A percentile compares a stretch with the other conserved stretches of the same genome.
phyloP scores from a whole-genome alignment of 2,329 filamentous ascomycete genomes.

The Aspergillus chevalieri region DNA sequence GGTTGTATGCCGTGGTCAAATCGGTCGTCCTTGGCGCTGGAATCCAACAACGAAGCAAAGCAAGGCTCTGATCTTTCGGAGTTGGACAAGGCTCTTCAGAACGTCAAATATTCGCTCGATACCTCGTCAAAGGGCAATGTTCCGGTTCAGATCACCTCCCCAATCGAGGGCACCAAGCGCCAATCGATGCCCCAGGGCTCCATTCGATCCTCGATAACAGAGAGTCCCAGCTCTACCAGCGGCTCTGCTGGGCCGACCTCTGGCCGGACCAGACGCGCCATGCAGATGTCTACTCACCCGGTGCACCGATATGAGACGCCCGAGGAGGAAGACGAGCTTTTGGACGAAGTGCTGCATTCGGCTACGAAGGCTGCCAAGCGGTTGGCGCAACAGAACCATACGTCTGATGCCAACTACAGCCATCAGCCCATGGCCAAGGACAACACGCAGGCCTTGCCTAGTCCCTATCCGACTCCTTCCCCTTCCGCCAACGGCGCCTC shows the following conservation, averaged over 20 bases:
- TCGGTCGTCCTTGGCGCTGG: slow-evolving; percentile 74
- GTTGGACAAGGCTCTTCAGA: slow-evolving; percentile 56
- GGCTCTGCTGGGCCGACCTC: slow-evolving; percentile 54
- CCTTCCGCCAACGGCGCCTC: slow-evolving; percentile 73
- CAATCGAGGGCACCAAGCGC: slow-evolving; percentile 28
- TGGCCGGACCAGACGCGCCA: slow-evolving; percentile 70
- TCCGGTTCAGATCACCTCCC: slow-evolving; percentile 30
- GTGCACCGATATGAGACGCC: slow-evolving; percentile 86
- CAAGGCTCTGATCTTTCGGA: slow-evolving; percentile 52
- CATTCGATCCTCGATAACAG: slow-evolving; percentile 22
- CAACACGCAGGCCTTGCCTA: slow-evolving; percentile 29
- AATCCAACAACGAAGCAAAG: slow-evolving; percentile 47
- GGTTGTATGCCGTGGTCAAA: slow-evolving; percentile 88
- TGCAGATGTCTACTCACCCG: slow-evolving; percentile 63
- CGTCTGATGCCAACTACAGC: slow-evolving; percentile 47
- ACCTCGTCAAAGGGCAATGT: slow-evolving; percentile 31
- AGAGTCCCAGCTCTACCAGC: slow-evolving; percentile 21
- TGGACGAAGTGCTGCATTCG: slow-evolving; percentile 79
- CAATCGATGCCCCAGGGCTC: slow-evolving; percentile 35
- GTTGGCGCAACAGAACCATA: slow-evolving; percentile 47
- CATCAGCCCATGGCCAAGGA: slow-evolving; percentile 22
- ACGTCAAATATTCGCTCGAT: slow-evolving; percentile 55
- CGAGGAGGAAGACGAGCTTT: slow-evolving; percentile 90
- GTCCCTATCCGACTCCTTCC: slow-evolving; percentile 64
- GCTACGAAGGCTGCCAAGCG: slow-evolving; percentile 69